A percentile compares a stretch with the other conserved stretches of the same genome.
phyloP scores from a whole-genome alignment of 169 alveolate genomes.

The Cryptosporidium ryanae region DNA sequence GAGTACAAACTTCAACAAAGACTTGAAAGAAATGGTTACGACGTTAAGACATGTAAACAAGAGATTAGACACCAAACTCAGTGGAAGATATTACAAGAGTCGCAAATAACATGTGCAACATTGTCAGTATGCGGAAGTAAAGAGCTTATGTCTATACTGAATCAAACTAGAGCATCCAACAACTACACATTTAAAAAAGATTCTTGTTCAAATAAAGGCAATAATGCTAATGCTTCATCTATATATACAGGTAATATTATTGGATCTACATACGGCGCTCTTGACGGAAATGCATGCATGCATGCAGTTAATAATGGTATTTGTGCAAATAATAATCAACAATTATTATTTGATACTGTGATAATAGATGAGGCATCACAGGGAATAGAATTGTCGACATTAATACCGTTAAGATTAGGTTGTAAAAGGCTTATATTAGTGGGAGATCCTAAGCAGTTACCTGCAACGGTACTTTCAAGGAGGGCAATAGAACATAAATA shows the following conservation, averaged over 20 bases:
- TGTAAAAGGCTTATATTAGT: conserved; percentile 94
- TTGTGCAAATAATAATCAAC: conserved; percentile 51
- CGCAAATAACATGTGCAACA: conserved; percentile 90
- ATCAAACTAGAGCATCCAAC: background rate
- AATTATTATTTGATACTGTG: conserved; percentile 84
- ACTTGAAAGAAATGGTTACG: conserved; percentile 74
- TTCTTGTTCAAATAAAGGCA: background rate
- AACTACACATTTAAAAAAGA: conserved; percentile 67
- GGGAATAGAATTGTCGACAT: conserved; percentile 88
- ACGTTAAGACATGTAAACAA: conserved; percentile 29
- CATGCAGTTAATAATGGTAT: no score
- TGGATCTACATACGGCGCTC: no score
- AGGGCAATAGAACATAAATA: conserved; percentile 85
- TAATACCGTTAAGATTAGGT: conserved; percentile 85
- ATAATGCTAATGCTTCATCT: conserved; percentile 1
- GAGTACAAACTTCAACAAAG: conserved; percentile 85
- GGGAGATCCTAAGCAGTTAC: conserved; percentile 97
- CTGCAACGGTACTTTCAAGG: conserved; percentile 95
- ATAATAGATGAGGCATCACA: conserved; percentile 98
- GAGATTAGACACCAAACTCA: conserved; percentile 71
- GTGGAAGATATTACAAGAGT: conserved; percentile 83
- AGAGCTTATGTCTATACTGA: conserved; percentile 80
- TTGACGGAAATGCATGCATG: no score
- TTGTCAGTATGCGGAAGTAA: conserved; percentile 91
- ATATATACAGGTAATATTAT: no score